A percentile compares a stretch with the other conserved stretches of the same genome.
Evolutionary conservation across 495 filamentous ascomycete species (phyloP).

Genomic region (Cryomyces antarcticus): DNA sequence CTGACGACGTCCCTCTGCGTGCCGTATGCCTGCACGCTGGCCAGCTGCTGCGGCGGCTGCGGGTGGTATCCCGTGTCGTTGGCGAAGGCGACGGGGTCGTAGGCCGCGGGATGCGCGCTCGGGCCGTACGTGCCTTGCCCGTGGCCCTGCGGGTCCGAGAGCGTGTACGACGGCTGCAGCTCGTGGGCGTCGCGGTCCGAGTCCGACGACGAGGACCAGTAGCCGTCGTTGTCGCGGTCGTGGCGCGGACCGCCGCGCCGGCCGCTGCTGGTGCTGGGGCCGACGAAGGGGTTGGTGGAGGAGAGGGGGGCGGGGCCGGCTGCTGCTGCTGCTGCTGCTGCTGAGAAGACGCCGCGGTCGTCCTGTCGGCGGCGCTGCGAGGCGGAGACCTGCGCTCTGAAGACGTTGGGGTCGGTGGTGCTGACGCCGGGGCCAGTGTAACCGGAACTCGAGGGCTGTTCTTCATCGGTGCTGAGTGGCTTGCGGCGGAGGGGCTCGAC

Average conservation of each 20-base stretch:
- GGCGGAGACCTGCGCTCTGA: conserved; percentile 10
- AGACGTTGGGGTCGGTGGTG: conserved; percentile 12
- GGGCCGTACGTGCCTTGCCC: conserved; percentile 5
- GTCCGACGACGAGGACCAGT: conserved; percentile 11
- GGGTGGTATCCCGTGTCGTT: background rate
- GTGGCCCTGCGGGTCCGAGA: conserved; percentile 3
- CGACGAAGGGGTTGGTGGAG: background rate
- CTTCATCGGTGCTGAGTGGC: conserved; percentile 3
- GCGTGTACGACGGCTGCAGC: conserved; percentile 10
- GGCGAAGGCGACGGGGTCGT: background rate
- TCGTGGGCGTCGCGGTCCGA: conserved; percentile 6
- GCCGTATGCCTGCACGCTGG: background rate
- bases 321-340: conserved; percentile 4
- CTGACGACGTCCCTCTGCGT: background rate
- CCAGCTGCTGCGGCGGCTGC: background rate
- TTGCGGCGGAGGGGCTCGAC: conserved; percentile 2
- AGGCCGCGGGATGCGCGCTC: background rate
- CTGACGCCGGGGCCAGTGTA: conserved; percentile 4
- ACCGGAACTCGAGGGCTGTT: conserved; percentile 1
- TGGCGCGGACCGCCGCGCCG: background rate
- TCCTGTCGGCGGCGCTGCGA: conserved; percentile 9
- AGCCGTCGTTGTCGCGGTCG: conserved; percentile 5
- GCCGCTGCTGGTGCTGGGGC: too few species aligned
- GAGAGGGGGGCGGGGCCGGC: conserved; percentile 4
- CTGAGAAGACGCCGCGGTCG: conserved; percentile 1